A percentile compares a stretch with the other conserved stretches of the same genome.
These are phyloP conservation scores for Rosa hybrid DNA, from an alignment of 331 rosid genomes.

Conservation along the genomic window DNA sequence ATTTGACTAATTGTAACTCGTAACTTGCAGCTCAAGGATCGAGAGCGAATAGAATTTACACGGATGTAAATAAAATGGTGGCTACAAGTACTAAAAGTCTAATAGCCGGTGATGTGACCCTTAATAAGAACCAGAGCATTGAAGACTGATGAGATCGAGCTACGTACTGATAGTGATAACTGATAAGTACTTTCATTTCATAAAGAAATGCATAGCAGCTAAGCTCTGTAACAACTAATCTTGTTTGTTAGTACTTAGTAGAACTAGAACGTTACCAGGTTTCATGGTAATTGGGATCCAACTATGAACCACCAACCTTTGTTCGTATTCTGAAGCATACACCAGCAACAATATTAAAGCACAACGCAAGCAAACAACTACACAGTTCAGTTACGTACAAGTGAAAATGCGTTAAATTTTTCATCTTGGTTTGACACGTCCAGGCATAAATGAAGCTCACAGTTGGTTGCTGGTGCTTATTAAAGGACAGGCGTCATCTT, in stretches of 20 bases:
- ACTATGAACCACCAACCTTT: neutral
- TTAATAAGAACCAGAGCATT: neutral
- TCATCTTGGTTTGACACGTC: neutral
- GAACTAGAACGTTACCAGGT: neutral
- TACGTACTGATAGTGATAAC: neutral
- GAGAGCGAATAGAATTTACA: neutral
- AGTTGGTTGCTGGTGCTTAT: neutral
- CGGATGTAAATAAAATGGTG: neutral
- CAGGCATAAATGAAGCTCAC: neutral
- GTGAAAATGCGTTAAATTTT: neutral
- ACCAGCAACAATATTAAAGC: neutral
- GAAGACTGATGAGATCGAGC: neutral
- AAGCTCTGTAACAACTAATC: neutral
- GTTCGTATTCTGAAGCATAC: neutral
- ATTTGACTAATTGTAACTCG: neutral
- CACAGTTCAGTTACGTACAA: neutral
- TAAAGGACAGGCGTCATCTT: neutral
- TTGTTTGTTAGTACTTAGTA: neutral
- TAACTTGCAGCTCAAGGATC: neutral
- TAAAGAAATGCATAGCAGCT: neutral
- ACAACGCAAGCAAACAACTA: neutral
- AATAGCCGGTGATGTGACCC: conserved; percentile 2
- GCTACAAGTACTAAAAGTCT: neutral
- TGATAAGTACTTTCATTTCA: neutral
- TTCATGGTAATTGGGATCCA: neutral